Evolutionary conservation across 2,329 filamentous ascomycete species (phyloP), one percentile per base, ranked within the genome.

Genomic region (Geosmithia flava): DNA sequence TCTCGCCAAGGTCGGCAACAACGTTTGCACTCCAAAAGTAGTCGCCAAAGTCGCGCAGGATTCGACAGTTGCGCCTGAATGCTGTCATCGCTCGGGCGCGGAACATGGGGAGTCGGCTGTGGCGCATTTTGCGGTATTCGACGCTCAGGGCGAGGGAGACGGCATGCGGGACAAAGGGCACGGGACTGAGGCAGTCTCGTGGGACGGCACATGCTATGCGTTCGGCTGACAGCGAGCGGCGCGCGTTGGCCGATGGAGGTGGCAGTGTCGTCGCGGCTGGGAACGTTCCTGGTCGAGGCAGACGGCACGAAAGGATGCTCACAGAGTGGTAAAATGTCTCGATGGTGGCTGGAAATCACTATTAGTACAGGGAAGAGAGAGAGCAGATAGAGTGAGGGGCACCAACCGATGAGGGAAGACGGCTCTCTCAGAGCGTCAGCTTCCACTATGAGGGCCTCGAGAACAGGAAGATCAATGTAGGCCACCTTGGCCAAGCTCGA

Each of bases 301-400:
- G 68, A n/a, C 79, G 70, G 46, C 76, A 81, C 0, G 78, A 81
- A 2, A 83, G 63, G 8, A 83, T 80, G 37, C 77, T 74, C 7
- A 83, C 74, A 3, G 78, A 76, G 54, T 83, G 78, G 54, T 83
- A 83, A 16, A 83, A 72, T 1, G 76, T 71, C 53, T 83, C 79
- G 7, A 83, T 68, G 0, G 79, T 81, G 7, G 71, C 77, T 79
- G 39, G 5, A 6, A 3, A 16, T 20, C 11, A 33, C 10, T 20
- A 16, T 33, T 4, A 33, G 30, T 30, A 45, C 16, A 15, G 20
- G 17, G 19, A 20, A 4, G 42, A 16, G 7, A 23, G 19, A 11
- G 17, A 16, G 42, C 19, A 20, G 13, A 11, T 20, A 19, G 19
- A 23, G 19, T 19, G 40, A 11, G 16, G 40, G n/a, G 13, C n/a